A percentile compares a stretch with the other conserved stretches of the same genome.
Evolutionary conservation across 23 red algal genomes (phyloP).

Genomic region (Chondrus crispus): DNA sequence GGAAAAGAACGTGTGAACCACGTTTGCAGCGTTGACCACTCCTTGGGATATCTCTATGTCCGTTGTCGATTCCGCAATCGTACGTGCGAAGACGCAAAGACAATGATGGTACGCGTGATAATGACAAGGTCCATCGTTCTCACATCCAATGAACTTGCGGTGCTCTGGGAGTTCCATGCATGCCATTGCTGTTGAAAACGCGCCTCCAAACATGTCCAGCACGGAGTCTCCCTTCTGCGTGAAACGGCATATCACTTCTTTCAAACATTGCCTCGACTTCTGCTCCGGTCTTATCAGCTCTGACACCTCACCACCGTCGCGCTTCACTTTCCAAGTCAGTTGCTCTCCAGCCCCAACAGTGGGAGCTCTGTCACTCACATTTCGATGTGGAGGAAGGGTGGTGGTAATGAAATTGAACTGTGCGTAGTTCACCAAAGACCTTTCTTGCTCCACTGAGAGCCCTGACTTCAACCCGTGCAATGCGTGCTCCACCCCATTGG

Average conservation of each 20-base stretch:
- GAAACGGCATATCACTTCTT: slow-evolving; percentile 21
- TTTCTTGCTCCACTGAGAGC: not conserved
- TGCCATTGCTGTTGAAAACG: slow-evolving; percentile 23
- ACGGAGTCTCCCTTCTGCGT: slow-evolving; percentile 14
- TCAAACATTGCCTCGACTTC: not conserved
- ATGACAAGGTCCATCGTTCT: slow-evolving; percentile 1
- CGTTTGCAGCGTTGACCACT: not conserved
- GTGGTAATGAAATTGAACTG: not conserved
- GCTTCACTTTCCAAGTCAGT: slow-evolving; percentile 6
- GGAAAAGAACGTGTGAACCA: not conserved
- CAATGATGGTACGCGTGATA: not conserved
- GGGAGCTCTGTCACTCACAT: not conserved
- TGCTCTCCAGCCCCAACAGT: not conserved
- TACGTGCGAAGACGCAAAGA: not conserved
- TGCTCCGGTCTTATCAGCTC: not conserved
- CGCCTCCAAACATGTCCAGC: slow-evolving; percentile 8
- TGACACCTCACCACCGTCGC: not conserved
- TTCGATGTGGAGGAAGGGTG: not conserved
- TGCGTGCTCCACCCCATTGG: not conserved
- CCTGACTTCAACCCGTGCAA: not conserved
- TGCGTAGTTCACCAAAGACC: not conserved
- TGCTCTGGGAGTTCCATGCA: not conserved
- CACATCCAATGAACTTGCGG: slow-evolving; percentile 21
- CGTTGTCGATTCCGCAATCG: not conserved
- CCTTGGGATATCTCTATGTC: not conserved